Percentiles rank a stretch among this genome's conserved stretches.
phyloP scores from a whole-genome alignment of 2,329 filamentous ascomycete genomes.

The Pseudogymnoascus sp. region DNA sequence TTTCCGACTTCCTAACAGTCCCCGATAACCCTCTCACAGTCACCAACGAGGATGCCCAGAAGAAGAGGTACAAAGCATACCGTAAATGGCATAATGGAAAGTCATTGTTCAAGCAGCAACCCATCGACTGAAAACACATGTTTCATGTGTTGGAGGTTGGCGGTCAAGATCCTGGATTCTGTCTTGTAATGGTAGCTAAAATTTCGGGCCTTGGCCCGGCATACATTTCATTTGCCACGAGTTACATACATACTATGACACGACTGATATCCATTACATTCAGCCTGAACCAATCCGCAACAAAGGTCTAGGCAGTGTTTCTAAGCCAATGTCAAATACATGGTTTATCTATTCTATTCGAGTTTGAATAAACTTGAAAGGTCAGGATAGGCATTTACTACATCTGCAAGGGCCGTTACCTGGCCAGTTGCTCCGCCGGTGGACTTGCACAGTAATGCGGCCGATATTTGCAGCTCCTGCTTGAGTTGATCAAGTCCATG shows the following conservation, averaged over 20 bases:
- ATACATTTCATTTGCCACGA: not conserved
- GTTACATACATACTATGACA: not conserved
- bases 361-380: not conserved
- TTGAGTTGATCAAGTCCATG: slow-evolving; percentile 14
- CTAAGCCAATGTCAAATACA: not conserved
- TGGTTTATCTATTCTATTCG: not conserved
- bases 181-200: not conserved
- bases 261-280: not conserved
- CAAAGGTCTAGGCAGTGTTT: too few species aligned
- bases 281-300: not conserved
- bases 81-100: slow-evolving; percentile 91
- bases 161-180: not conserved
- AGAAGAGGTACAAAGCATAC: slow-evolving; percentile 97
- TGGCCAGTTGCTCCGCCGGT: slow-evolving; percentile 12
- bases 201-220: not conserved
- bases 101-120: slow-evolving; percentile 89
- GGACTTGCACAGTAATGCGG: slow-evolving; percentile 21
- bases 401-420: not conserved
- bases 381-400: not conserved
- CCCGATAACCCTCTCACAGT: slow-evolving; percentile 82
- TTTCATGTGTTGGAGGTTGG: not conserved
- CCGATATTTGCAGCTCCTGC: slow-evolving; percentile 19
- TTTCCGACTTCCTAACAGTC: slow-evolving; percentile 68
- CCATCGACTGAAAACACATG: slow-evolving; percentile 36
- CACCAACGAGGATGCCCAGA: slow-evolving; percentile 73